phyloP scores from a whole-genome alignment of 2,329 filamentous ascomycete species.

The Fusarium drepaniforme region DNA sequence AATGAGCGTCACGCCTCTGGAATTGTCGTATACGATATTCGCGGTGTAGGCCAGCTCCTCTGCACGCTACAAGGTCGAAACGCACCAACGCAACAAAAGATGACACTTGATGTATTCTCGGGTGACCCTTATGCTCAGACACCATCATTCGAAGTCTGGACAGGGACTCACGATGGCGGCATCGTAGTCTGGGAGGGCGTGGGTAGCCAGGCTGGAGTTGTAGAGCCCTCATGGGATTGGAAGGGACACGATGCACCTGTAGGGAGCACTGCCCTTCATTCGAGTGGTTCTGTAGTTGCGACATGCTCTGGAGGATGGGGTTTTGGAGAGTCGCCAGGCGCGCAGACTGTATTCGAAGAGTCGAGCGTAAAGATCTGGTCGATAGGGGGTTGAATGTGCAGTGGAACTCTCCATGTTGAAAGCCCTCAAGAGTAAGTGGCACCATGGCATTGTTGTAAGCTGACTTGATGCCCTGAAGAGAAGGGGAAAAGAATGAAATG shows the following conservation, averaged over 20 bases:
- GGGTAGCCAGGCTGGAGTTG: conserved; percentile 59
- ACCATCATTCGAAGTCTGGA: conserved; percentile 72
- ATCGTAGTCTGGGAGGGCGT: conserved; percentile 72
- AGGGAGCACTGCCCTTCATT: conserved; percentile 63
- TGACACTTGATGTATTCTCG: conserved; percentile 67
- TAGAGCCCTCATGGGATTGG: conserved; percentile 64
- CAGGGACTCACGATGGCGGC: conserved; percentile 65
- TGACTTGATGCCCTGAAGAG: background rate
- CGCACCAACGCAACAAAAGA: conserved; percentile 66
- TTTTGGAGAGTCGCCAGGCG: conserved; percentile 12
- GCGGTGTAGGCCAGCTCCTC: conserved; percentile 69
- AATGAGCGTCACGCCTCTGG: conserved; percentile 69
- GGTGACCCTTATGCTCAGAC: conserved; percentile 45
- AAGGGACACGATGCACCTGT: conserved; percentile 60
- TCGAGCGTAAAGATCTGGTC: conserved; percentile 44
- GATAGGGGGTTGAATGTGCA: conserved; percentile 28
- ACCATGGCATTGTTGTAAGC: background rate
- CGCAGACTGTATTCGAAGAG: conserved; percentile 38
- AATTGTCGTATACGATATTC: conserved; percentile 72
- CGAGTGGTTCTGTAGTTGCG: conserved; percentile 66
- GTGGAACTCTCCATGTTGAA: background rate
- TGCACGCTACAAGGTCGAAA: conserved; percentile 64
- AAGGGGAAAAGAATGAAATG: background rate
- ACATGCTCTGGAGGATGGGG: conserved; percentile 70
- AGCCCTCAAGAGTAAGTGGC: background rate